These are phyloP conservation scores for Fonsecaea monophora DNA, from an alignment of 2,329 filamentous ascomycete genomes.

Conservation along the genomic window DNA sequence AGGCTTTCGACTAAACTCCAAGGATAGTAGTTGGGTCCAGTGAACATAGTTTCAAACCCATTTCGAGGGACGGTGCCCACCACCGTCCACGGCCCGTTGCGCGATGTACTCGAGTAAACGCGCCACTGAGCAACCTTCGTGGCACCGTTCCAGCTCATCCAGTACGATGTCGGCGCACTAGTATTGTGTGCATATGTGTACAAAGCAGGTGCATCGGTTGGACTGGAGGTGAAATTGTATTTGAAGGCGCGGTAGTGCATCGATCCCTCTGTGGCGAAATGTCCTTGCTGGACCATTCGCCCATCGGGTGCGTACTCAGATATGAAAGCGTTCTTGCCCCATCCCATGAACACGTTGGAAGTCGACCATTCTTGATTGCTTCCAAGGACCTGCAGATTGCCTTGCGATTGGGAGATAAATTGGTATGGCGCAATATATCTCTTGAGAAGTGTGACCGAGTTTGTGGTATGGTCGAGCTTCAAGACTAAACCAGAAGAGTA, in stretches of 20 bases:
- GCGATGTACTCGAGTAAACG: slow-evolving; percentile 41
- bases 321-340: slow-evolving; percentile 50
- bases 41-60: slow-evolving; percentile 51
- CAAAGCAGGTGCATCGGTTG: slow-evolving; percentile 32
- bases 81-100: slow-evolving; percentile 39
- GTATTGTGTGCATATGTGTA: slow-evolving; percentile 31
- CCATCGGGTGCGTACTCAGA: slow-evolving; percentile 49
- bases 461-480: slow-evolving; percentile 47
- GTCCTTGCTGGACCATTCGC: slow-evolving; percentile 48
- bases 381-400: slow-evolving; percentile 47
- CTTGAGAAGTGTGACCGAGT: slow-evolving; percentile 45
- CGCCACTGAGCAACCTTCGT: slow-evolving; percentile 54
- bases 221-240: slow-evolving; percentile 38
- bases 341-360: slow-evolving; percentile 49
- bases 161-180: slow-evolving; percentile 39
- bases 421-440: slow-evolving; percentile 40
- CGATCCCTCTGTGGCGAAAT: slow-evolving; percentile 44
- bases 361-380: slow-evolving; percentile 33
- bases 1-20: slow-evolving; percentile 34
- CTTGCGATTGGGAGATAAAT: slow-evolving; percentile 41
- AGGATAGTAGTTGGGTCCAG: slow-evolving; percentile 22
- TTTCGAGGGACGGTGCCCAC: slow-evolving; percentile 44
- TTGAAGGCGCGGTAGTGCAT: slow-evolving; percentile 54
- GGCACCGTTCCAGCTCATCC: slow-evolving; percentile 57
- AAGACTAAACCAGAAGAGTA: slow-evolving; percentile 51